Evolutionary conservation across 2,329 filamentous ascomycete species (phyloP).

Genomic region (Cercospora brassicicola): DNA sequence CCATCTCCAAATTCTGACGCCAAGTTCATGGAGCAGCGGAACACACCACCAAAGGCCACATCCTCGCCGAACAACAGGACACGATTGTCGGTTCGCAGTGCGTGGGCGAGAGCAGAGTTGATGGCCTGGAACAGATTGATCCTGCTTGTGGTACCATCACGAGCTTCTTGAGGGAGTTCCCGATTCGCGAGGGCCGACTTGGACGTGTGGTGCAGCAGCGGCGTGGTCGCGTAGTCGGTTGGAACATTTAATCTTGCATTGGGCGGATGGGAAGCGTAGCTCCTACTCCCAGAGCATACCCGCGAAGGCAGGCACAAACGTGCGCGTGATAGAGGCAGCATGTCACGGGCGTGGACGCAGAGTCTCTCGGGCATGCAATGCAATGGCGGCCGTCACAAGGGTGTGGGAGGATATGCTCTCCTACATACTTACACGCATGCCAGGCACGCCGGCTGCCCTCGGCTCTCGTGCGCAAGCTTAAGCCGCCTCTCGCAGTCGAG

Average conservation of each 20-base stretch:
- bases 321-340: neutral
- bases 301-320: neutral
- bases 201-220: constrained; percentile 77
- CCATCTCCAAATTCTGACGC: constrained; percentile 83
- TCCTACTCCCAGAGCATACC: constrained; percentile 1
- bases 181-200: constrained; percentile 68
- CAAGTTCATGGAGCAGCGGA: constrained; percentile 81
- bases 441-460: neutral
- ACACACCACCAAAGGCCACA: constrained; percentile 94
- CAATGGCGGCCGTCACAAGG: neutral
- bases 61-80: constrained; percentile 95
- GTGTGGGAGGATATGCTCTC: neutral
- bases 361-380: neutral
- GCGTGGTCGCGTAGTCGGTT: constrained; percentile 79
- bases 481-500: neutral
- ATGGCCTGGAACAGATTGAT: constrained; percentile 94
- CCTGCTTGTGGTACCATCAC: constrained; percentile 64
- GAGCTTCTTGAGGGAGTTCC: constrained; percentile 60
- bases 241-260: constrained; percentile 73
- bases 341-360: neutral
- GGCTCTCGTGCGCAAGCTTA: neutral
- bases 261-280: constrained; percentile 53
- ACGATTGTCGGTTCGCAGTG: constrained; percentile 77
- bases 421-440: neutral
- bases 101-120: constrained; percentile 82